Percentiles rank a stretch among this genome's conserved stretches.
Evolutionary conservation across 441 rosid species (phyloP).

Genomic region (California macrophylla): DNA sequence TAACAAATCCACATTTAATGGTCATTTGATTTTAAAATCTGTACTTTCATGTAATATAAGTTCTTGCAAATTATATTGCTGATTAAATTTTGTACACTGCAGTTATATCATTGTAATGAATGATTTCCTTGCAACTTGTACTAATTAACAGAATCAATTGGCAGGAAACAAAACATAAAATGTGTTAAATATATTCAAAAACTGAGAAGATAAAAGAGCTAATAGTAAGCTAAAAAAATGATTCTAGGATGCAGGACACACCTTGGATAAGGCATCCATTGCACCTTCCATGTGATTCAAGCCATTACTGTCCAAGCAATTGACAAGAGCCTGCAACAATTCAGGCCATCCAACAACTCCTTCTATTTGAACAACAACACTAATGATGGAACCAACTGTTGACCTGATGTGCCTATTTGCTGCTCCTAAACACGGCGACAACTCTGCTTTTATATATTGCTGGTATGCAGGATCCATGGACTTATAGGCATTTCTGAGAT

Average conservation of each 20-base stretch:
- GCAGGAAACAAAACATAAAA: neutral
- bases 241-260: constrained; percentile 21
- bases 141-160: neutral
- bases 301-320: constrained; percentile 84
- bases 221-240: neutral
- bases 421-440: constrained; percentile 86
- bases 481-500: constrained; percentile 63
- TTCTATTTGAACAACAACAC: constrained; percentile 70
- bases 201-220: neutral
- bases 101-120: neutral
- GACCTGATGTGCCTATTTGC: constrained; percentile 77
- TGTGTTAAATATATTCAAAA: neutral
- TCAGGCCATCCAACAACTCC: constrained; percentile 86
- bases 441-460: constrained; percentile 72
- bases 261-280: constrained; percentile 98
- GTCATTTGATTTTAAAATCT: no score
- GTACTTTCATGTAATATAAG: neutral
- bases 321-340: constrained; percentile 73
- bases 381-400: constrained; percentile 80
- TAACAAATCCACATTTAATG: neutral
- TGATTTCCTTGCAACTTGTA: neutral
- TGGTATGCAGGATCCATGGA: constrained; percentile 53
- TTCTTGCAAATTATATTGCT: neutral
- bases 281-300: constrained; percentile 96
- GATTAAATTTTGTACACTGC: neutral